Conservation (phyloP, 768 basidiomycete species). For the Hysterangium stoloniferum region DNA sequence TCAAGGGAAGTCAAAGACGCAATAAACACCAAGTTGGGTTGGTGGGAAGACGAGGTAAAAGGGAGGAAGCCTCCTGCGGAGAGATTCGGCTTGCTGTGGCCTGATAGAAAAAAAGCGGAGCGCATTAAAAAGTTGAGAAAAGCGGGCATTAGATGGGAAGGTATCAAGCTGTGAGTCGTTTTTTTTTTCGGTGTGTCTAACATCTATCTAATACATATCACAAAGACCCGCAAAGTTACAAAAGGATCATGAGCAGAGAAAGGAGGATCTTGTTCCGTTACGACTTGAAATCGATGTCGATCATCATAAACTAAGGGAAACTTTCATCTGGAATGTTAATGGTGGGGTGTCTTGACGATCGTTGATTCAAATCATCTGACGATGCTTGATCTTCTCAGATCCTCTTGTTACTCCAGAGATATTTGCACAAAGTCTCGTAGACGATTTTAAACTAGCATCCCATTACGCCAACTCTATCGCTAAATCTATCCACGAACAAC, state of each 20-base stretch:
- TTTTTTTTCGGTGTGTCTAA: constrained; percentile 7
- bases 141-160: constrained; percentile 48
- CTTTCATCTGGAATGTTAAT: constrained; percentile 94
- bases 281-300: constrained; percentile 97
- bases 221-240: constrained; percentile 54
- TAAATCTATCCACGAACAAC: constrained; percentile 82
- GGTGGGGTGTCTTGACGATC: constrained; percentile 42
- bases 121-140: constrained; percentile 39
- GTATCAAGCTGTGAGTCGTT: constrained; percentile 63
- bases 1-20: constrained; percentile 36
- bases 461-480: constrained; percentile 61
- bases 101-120: constrained; percentile 34
- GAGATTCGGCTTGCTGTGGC: constrained; percentile 50
- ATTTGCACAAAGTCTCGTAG: constrained; percentile 85
- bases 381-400: constrained; percentile 40
- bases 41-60: constrained; percentile 55
- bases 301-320: constrained; percentile 88
- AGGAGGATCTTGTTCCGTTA: constrained; percentile 86
- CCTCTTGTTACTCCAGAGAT: constrained; percentile 81
- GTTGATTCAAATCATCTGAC: neutral
- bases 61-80: constrained; percentile 31
- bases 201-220: constrained; percentile 6
- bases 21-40: constrained; percentile 28
- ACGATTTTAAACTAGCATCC: constrained; percentile 76
- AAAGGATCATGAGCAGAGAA: constrained; percentile 46